These are phyloP conservation scores for Trichophyton mentagrophytes DNA, from an alignment of 2,329 filamentous ascomycete species.

Conservation along the genomic window DNA sequence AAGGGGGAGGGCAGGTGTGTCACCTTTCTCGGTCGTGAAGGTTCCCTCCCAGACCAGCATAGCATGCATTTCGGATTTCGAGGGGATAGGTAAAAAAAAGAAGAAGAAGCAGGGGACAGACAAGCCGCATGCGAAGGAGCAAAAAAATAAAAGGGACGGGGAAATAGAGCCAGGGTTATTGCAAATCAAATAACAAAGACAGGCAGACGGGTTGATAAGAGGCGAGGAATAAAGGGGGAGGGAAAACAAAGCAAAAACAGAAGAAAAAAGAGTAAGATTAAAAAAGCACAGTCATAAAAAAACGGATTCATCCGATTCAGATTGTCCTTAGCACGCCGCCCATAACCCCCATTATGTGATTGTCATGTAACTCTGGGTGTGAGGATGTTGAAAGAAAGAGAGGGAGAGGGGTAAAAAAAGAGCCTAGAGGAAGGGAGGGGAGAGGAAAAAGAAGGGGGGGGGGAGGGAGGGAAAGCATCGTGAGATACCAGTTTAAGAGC, in stretches of 20 bases:
- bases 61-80: neutral
- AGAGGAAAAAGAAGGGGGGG: too few species aligned
- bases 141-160: neutral
- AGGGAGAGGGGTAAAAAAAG: neutral
- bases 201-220: neutral
- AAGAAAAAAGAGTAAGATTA: slow-evolving; percentile 1
- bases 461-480: neutral
- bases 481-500: neutral
- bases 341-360: slow-evolving; percentile 6
- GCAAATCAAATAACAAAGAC: slow-evolving; percentile 5
- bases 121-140: neutral
- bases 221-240: neutral
- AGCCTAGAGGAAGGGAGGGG: neutral
- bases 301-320: slow-evolving; percentile 4
- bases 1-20: neutral
- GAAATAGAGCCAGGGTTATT: neutral
- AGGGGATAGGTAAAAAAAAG: neutral
- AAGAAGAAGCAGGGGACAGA: neutral
- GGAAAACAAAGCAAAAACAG: neutral
- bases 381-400: slow-evolving; percentile 1
- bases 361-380: slow-evolving; percentile 3
- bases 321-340: slow-evolving; percentile 4
- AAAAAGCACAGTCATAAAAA: neutral
- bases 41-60: neutral
- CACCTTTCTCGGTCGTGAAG: neutral